Evolutionary conservation across 2,329 filamentous ascomycete genomes (phyloP), one percentile per base, ranked within the genome.

Genomic region (Diaporthe vaccinii): DNA sequence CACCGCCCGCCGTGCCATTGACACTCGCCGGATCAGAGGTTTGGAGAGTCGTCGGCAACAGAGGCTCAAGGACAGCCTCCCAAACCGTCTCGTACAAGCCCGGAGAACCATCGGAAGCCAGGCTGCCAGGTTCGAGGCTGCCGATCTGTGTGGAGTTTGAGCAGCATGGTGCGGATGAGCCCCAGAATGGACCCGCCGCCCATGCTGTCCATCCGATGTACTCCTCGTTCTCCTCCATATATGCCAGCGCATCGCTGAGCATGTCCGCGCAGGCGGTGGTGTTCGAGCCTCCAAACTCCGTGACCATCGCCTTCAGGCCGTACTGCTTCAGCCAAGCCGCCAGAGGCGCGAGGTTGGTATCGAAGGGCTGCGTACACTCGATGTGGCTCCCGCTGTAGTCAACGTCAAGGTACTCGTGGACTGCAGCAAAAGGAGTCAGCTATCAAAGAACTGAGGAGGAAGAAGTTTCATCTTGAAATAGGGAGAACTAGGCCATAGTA

Each of bases 181-280:
- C 87, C 87, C 87, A 89, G 59, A 89, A 83, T 0, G 87, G 87
- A 0, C 87, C 87, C 0, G 87, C 87, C 0, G 87, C 84, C 87
- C 86, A 89, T 4, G 86, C 86, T 0, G 87, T 87, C 87, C 87
- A 89, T 3, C 87, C 87, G 61, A 89, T 87, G 76, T 86, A 88
- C 77, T 84, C 84, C 1, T 83, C 80, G 76, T 88, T 87, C n/a
- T 82, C 74, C 36, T 83, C 81, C 83, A 89, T 87, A 78, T 87
- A 87, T 70, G 85, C 83, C 20, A 88, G 75, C 9, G 87, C 84
- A 41, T 84, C 82, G 17, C 80, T 80, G 7, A 88, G 82, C 79
- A 87, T 86, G 3, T 78, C 77, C 0, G 79, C 82, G 76, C 85
- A 86, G 61, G 82, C 83, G 0, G 86, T 86, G 51, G 85, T 84